These are phyloP conservation scores for Suillus occidentalis DNA, from an alignment of 768 basidiomycete genomes.

Conservation along the genomic window DNA sequence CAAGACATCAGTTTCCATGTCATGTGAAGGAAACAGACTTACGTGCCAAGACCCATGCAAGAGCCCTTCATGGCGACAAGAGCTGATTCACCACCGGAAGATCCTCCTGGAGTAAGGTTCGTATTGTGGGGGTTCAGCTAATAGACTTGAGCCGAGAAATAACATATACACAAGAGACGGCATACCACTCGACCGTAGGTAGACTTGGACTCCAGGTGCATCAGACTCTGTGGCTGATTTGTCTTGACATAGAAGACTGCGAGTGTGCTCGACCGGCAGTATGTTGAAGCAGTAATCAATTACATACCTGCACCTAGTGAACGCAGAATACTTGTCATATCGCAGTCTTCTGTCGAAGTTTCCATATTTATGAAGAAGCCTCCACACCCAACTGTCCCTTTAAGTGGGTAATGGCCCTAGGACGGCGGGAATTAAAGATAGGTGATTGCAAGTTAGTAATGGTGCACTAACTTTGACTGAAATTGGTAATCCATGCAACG, in stretches of 20 bases:
- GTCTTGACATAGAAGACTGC: slow-evolving; percentile 44
- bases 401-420: slow-evolving; percentile 39
- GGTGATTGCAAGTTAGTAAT: neutral
- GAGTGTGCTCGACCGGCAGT: slow-evolving; percentile 11
- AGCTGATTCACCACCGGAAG: slow-evolving; percentile 52
- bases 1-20: neutral
- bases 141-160: neutral
- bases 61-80: slow-evolving; percentile 46
- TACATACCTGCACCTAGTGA: slow-evolving; percentile 42
- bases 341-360: slow-evolving; percentile 24
- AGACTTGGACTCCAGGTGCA: slow-evolving; percentile 39
- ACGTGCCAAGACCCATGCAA: slow-evolving; percentile 44
- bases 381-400: slow-evolving; percentile 38
- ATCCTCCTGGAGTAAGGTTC: slow-evolving; percentile 46
- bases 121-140: slow-evolving; percentile 48
- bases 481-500: slow-evolving; percentile 42
- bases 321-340: slow-evolving; percentile 36
- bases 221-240: slow-evolving; percentile 42
- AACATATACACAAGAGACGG: slow-evolving; percentile 25
- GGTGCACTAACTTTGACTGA: slow-evolving; percentile 37
- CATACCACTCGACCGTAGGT: slow-evolving; percentile 33
- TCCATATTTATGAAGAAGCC: slow-evolving; percentile 33
- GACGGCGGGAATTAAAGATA: neutral
- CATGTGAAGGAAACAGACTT: slow-evolving; percentile 15
- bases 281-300: neutral